Evolutionary conservation across 148 eudicot species (phyloP).

Genomic region (Rhododendron simsii): DNA sequence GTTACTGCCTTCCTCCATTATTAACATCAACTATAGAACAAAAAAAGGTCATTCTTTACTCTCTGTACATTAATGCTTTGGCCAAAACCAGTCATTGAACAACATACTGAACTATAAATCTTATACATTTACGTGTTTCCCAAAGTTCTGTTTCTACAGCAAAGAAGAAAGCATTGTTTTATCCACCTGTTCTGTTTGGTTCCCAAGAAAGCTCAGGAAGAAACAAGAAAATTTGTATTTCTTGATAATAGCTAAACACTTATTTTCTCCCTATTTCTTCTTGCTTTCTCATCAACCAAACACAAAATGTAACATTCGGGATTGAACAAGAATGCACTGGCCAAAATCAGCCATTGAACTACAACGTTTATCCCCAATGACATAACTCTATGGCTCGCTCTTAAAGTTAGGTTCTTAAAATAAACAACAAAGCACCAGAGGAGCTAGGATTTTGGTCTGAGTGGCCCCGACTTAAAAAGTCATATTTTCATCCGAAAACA

Average conservation of each 20-base stretch:
- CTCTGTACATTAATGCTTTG: neutral
- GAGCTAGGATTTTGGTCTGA: too few relatives aligned
- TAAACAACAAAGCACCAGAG: too few relatives aligned
- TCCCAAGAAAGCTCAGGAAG: neutral
- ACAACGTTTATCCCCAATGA: too few relatives aligned
- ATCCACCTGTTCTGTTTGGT: neutral
- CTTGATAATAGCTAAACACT: neutral
- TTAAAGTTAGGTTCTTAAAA: too few relatives aligned
- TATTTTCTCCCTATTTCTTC: neutral
- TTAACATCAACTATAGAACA: conserved; percentile 14
- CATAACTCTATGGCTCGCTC: too few relatives aligned
- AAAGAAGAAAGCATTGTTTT: neutral
- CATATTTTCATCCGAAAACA: neutral
- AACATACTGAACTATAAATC: neutral
- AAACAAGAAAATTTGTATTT: neutral
- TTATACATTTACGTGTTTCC: neutral
- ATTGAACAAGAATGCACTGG: neutral
- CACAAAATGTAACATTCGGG: neutral
- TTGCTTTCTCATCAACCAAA: neutral
- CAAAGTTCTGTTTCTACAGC: neutral
- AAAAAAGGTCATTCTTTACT: neutral
- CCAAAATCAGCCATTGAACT: neutral
- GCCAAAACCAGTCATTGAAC: neutral
- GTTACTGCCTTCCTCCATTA: conserved; percentile 42
- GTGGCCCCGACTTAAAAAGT: neutral